Conservation (phyloP, 148 eudicot species). For the Diospyros lotus region DNA sequence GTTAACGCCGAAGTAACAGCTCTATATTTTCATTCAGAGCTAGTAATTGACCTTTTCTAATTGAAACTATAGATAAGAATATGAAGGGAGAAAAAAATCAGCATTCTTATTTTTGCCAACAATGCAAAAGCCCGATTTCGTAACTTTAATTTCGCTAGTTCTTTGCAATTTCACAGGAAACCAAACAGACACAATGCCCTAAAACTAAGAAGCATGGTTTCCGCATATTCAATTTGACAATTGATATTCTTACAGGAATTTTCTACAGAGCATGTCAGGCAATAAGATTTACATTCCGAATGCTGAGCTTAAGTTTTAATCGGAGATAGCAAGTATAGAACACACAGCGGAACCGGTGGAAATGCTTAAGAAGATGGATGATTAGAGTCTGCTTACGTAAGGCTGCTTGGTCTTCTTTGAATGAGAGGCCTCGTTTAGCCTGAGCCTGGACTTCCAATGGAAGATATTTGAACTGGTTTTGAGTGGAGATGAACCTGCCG, state of each 20-base stretch:
- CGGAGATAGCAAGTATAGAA: neutral
- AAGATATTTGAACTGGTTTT: conserved; percentile 7
- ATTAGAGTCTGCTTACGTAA: conserved; percentile 34
- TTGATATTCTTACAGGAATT: too few species aligned
- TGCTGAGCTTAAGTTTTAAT: neutral
- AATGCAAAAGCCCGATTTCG: neutral
- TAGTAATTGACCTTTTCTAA: too few species aligned
- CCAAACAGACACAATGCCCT: neutral
- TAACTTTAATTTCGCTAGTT: neutral
- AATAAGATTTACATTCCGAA: neutral
- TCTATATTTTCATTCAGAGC: neutral
- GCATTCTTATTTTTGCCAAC: too few species aligned
- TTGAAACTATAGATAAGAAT: too few species aligned
- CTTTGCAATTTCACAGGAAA: neutral
- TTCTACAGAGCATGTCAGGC: too few species aligned
- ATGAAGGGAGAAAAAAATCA: too few species aligned
- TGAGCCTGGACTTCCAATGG: conserved; percentile 26
- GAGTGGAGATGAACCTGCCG: neutral
- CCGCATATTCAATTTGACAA: neutral
- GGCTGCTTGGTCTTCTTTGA: conserved; percentile 44
- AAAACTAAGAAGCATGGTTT: neutral
- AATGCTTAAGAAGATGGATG: neutral
- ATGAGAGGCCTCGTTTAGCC: conserved; percentile 37
- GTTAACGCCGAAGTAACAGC: neutral
- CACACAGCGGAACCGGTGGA: neutral